Conservation (phyloP, 1,139 yeast species). For the Hyphopichia wangnamkhiaoensis region DNA sequence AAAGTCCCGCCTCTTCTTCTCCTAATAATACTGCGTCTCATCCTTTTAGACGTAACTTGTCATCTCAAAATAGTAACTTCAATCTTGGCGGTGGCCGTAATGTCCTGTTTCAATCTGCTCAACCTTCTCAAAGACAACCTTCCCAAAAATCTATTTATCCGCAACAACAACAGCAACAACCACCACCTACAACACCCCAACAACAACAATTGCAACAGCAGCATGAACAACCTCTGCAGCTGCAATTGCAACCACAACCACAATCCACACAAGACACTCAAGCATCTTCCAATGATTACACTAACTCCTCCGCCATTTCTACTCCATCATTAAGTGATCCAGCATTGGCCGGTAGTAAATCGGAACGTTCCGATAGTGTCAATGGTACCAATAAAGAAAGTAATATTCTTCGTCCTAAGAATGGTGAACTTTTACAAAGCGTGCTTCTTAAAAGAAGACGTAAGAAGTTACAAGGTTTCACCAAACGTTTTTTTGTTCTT, state of each 20-base stretch:
- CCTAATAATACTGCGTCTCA: background rate
- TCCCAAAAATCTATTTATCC: too few relatives aligned
- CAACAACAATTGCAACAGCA: too few relatives aligned
- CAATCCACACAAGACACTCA: too few relatives aligned
- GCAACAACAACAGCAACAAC: too few relatives aligned
- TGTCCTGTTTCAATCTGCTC: background rate
- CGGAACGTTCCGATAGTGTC: too few relatives aligned
- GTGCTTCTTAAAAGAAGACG: slow-evolving; percentile 73
- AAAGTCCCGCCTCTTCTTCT: slow-evolving; percentile 1
- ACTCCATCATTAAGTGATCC: background rate
- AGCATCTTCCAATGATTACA: too few relatives aligned
- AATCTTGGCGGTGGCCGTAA: slow-evolving; percentile 1
- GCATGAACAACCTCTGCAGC: too few relatives aligned
- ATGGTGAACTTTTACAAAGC: slow-evolving; percentile 72
- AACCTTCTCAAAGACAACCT: too few relatives aligned
- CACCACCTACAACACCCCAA: background rate
- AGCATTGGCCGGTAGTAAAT: too few relatives aligned
- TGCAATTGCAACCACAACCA: too few relatives aligned
- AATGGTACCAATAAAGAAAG: slow-evolving; percentile 4
- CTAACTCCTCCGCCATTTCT: too few relatives aligned
- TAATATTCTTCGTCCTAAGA: slow-evolving; percentile 39
- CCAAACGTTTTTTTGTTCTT: slow-evolving; percentile 78
- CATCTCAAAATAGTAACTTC: slow-evolving; percentile 1
- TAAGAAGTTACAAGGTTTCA: slow-evolving; percentile 78
- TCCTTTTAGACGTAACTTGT: slow-evolving; percentile 6